A percentile compares a stretch with the other conserved stretches of the same genome.
Evolutionary conservation across 371 early-diverging fungal species (phyloP).

Genomic region (Dinochytrium kinnereticum): DNA sequence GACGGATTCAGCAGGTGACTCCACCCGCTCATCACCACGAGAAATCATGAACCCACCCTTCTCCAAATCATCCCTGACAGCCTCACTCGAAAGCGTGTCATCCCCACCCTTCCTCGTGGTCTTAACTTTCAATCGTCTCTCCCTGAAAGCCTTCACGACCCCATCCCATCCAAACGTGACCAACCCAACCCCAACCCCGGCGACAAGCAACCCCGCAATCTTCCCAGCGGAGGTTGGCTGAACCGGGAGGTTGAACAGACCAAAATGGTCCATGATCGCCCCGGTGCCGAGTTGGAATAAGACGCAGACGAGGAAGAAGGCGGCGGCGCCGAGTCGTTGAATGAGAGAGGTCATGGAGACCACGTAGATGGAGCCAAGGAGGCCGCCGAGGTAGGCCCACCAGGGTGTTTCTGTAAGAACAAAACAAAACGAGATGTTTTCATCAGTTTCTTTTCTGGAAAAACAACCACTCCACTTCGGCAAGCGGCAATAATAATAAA

Average conservation of each 20-base stretch:
- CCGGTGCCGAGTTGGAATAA: neutral
- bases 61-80: neutral
- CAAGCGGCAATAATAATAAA: neutral
- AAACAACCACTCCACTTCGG: too few species aligned
- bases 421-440: neutral
- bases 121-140: too few species aligned
- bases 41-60: neutral
- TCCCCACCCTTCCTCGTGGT: neutral
- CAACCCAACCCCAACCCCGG: neutral
- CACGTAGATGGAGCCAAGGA: neutral
- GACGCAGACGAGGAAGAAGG: neutral
- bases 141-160: neutral
- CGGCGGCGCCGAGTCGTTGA: neutral
- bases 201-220: neutral
- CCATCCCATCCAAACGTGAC: constrained; percentile 6
- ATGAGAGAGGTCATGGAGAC: constrained; percentile 6
- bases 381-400: constrained; percentile 3
- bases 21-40: too few species aligned
- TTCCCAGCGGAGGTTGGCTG: neutral
- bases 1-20: too few species aligned
- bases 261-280: neutral
- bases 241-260: neutral
- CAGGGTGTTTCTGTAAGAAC: neutral
- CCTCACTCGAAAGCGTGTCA: neutral
- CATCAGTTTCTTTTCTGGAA: too few species aligned